These are phyloP conservation scores for Lotus japonicus DNA, from an alignment of 306 rosid species.

Conservation along the genomic window DNA sequence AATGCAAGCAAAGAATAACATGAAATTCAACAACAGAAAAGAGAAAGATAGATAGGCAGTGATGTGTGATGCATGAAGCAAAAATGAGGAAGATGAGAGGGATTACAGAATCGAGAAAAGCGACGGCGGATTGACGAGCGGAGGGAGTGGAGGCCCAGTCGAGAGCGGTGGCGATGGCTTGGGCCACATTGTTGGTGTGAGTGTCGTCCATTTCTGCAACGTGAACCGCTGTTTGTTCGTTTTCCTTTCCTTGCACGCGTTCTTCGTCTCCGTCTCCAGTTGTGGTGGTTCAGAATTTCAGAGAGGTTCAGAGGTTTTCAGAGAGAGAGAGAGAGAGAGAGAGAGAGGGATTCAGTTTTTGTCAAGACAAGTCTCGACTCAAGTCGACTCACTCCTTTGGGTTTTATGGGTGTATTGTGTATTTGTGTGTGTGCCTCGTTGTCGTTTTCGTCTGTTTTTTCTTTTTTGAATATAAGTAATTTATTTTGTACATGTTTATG, in stretches of 20 bases:
- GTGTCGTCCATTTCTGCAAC: constrained; percentile 43
- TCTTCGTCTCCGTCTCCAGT: too few relatives aligned
- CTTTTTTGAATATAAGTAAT: too few relatives aligned
- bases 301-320: not conserved
- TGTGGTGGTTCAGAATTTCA: not conserved
- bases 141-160: constrained; percentile 76
- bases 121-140: constrained; percentile 62
- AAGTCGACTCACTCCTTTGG: too few relatives aligned
- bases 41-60: not conserved
- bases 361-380: too few relatives aligned
- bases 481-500: too few relatives aligned
- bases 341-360: not conserved
- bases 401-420: too few relatives aligned
- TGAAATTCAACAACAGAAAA: not conserved
- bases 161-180: constrained; percentile 75
- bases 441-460: too few relatives aligned
- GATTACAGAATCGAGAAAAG: constrained; percentile 73
- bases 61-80: not conserved
- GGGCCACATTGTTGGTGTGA: constrained; percentile 58
- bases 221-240: not conserved
- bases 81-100: not conserved
- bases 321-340: not conserved
- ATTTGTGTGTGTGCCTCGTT: too few relatives aligned
- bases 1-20: not conserved
- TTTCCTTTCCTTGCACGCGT: not conserved